Evolutionary conservation across 306 rosid genomes (phyloP).

Genomic region (Cucurbita moschata): DNA sequence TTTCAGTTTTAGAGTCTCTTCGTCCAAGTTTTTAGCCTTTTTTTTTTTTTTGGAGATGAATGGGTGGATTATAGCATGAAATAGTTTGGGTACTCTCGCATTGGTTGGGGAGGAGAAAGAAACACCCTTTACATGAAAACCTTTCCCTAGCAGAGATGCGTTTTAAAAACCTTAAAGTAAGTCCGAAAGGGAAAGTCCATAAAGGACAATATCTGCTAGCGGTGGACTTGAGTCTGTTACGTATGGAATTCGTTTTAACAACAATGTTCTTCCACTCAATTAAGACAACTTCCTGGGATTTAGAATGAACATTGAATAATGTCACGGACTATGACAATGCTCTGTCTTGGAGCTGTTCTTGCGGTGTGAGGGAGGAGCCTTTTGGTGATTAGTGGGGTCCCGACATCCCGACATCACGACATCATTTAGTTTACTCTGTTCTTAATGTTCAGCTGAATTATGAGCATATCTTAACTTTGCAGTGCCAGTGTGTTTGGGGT

Average conservation of each 20-base stretch:
- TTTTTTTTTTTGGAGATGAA: not conserved
- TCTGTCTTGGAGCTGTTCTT: not conserved
- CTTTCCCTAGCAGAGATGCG: too few species aligned
- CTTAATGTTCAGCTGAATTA: conserved; percentile 13
- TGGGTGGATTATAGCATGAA: not conserved
- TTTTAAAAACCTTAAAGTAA: too few species aligned
- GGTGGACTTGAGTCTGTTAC: too few species aligned
- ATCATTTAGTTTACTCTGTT: not conserved
- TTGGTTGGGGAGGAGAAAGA: too few species aligned
- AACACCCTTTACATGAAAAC: too few species aligned
- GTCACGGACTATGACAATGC: not conserved
- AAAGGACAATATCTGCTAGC: too few species aligned
- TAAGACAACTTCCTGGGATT: not conserved
- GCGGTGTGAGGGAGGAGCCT: not conserved
- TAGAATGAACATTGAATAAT: not conserved
- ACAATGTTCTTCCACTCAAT: not conserved
- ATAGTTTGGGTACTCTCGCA: not conserved
- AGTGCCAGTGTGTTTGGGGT: conserved; percentile 90
- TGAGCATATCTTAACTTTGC: conserved; percentile 10
- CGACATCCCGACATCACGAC: not conserved
- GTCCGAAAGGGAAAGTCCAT: too few species aligned
- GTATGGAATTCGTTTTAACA: too few species aligned
- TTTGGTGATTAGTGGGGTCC: not conserved
- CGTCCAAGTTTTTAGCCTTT: not conserved
- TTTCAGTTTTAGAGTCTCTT: not conserved